These are phyloP conservation scores for Lyophyllum decastes DNA, from an alignment of 768 basidiomycete genomes.

Conservation along the genomic window DNA sequence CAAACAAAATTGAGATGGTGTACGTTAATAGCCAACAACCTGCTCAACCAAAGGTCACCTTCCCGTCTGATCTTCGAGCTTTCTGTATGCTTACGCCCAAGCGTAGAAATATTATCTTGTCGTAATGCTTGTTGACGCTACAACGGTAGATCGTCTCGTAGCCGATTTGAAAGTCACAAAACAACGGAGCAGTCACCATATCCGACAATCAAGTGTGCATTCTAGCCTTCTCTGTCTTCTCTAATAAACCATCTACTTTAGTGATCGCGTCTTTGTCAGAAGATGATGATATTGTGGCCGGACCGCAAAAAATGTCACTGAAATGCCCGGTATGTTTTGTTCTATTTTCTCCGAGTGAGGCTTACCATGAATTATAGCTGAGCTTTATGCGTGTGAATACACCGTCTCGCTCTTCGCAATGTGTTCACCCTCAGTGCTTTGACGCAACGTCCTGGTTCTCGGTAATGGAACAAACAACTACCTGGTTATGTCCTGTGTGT, in stretches of 20 bases:
- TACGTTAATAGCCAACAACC: slow-evolving; percentile 90
- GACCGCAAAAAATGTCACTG: slow-evolving; percentile 85
- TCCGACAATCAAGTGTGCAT: slow-evolving; percentile 65
- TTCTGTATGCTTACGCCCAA: not conserved
- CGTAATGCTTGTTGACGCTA: slow-evolving; percentile 83
- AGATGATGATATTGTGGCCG: slow-evolving; percentile 92
- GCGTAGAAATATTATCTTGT: slow-evolving; percentile 85
- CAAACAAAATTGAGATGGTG: slow-evolving; percentile 82
- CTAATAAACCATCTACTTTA: slow-evolving; percentile 26
- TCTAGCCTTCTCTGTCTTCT: not conserved
- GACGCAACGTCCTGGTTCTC: slow-evolving; percentile 94
- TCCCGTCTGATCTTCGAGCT: not conserved
- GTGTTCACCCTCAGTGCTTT: slow-evolving; percentile 93
- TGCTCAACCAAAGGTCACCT: slow-evolving; percentile 64
- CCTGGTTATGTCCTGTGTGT: slow-evolving; percentile 94
- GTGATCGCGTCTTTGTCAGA: slow-evolving; percentile 61
- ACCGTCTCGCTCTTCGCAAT: slow-evolving; percentile 85
- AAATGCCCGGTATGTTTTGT: slow-evolving; percentile 82
- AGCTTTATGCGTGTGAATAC: slow-evolving; percentile 83
- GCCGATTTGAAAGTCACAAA: slow-evolving; percentile 69
- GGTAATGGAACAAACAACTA: slow-evolving; percentile 95
- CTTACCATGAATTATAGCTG: slow-evolving; percentile 47
- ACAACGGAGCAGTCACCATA: slow-evolving; percentile 60
- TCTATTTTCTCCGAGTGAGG: not conserved
- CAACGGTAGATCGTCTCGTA: slow-evolving; percentile 69